Evolutionary conservation across 163 green algal species (phyloP), one percentile per base, ranked within the genome.

Genomic region (Chlamydomonas reinhardtii): DNA sequence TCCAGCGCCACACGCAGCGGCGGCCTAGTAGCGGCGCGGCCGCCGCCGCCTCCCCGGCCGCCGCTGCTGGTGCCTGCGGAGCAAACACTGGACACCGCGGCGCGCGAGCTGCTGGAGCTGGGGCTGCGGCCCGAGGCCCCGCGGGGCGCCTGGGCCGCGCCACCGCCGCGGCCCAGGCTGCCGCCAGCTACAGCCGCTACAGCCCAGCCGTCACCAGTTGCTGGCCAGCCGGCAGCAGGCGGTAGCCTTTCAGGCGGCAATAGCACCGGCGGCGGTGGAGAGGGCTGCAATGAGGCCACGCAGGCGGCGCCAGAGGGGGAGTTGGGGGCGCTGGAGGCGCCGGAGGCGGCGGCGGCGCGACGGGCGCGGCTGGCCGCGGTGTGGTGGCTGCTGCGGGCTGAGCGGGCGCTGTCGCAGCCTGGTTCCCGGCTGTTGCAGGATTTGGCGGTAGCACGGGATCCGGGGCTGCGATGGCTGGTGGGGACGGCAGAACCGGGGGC

Each of bases 381-480:
- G 32, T 2, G 20, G 59, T 82, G 74, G 74, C 59, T 82, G 74
- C 24, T 72, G 56, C 2, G n/a, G 20, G 71, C 56, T 9, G 56
- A 82, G 31, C 34, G 25, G 59, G 59, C 48, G 5, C 74, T 81
- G 34, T 24, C 48, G 74, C 29, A 14, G 29, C 74, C 17, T n/a
- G 74, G 52, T 2, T 39, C 29, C 6, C 27, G 65, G 24, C 22
- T 25, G 37, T 16, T 27, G 32, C 32, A 20, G 74, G 59, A 34
- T 2, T 34, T 34, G n/a, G 17, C 59, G 12, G 74, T 17, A 24
- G n/a, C 54, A 32, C 56, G 74, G 32, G 56, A 82, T 16, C 74
- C 56, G 0, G 74, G 74, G 24, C 24, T 82, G 34, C 11, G 74
- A 27, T 82, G 74, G 74, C 59, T 82, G 74, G 34, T 82, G 74